These are phyloP conservation scores for Cyanidioschyzon merolae DNA, from an alignment of 23 red algal species.

Conservation along the genomic window DNA sequence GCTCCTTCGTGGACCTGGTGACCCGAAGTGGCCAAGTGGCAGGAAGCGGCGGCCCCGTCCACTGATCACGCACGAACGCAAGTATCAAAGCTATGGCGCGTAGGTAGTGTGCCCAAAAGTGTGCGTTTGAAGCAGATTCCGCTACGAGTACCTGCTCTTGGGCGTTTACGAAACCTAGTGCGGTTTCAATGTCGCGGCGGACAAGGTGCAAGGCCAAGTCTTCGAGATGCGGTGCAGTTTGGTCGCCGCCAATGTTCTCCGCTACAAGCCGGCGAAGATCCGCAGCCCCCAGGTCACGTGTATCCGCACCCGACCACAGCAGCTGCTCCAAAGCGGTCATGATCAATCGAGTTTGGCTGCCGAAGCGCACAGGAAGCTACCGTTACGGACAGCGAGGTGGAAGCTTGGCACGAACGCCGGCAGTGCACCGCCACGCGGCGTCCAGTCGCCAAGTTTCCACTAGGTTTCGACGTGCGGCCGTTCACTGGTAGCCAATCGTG, in stretches of 20 bases:
- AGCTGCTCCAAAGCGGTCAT: neutral
- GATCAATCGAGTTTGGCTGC: too few species aligned
- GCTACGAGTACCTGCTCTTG: neutral
- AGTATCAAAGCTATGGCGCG: neutral
- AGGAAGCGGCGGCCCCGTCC: slow-evolving; percentile 18
- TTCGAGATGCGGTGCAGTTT: neutral
- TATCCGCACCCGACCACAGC: neutral
- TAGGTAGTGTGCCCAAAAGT: neutral
- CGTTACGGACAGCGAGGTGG: too few species aligned
- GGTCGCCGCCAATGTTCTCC: neutral
- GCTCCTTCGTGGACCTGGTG: neutral
- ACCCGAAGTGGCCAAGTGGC: neutral
- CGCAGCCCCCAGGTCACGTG: neutral
- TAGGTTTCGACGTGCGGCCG: too few species aligned
- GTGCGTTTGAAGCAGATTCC: neutral
- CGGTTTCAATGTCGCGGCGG: neutral
- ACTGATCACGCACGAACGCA: slow-evolving; percentile 16
- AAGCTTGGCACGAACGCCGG: too few species aligned
- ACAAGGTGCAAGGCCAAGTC: neutral
- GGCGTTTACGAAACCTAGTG: neutral
- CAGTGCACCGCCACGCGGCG: too few species aligned
- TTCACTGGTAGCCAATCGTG: too few species aligned
- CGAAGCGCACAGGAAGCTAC: too few species aligned
- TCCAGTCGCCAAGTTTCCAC: too few species aligned
- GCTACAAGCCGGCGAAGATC: neutral